These are phyloP conservation scores for Alternaria arborescens DNA, from an alignment of 2,329 filamentous ascomycete genomes.

Conservation along the genomic window DNA sequence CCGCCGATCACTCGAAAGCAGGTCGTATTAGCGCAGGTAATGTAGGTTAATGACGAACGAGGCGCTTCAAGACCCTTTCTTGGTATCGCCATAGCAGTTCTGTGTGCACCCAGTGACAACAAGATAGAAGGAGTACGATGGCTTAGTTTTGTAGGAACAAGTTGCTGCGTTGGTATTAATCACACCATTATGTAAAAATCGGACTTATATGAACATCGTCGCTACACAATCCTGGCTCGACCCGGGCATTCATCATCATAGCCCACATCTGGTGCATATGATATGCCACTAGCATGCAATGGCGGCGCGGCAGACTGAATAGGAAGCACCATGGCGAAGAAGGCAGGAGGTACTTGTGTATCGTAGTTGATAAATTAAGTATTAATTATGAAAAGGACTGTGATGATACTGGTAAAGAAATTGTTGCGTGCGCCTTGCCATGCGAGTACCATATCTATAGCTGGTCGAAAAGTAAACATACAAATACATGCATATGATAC, in stretches of 20 bases:
- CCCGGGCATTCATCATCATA: not conserved
- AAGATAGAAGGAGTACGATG: not conserved
- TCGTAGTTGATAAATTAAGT: not conserved
- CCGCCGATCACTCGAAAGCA: constrained; percentile 27
- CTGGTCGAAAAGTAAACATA: not conserved
- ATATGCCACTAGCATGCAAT: not conserved
- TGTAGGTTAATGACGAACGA: constrained; percentile 36
- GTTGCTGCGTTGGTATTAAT: not conserved
- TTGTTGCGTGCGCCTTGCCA: not conserved
- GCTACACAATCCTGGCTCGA: not conserved
- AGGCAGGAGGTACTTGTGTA: not conserved
- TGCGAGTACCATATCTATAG: not conserved
- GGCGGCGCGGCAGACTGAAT: not conserved
- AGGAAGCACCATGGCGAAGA: not conserved
- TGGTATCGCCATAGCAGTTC: not conserved
- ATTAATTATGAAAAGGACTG: not conserved
- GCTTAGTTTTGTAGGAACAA: not conserved
- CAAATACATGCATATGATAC: constrained; percentile 4
- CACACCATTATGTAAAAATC: not conserved
- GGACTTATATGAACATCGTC: not conserved
- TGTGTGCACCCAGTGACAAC: not conserved
- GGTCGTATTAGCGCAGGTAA: constrained; percentile 19
- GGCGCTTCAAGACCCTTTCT: constrained; percentile 21
- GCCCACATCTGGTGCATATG: constrained; percentile 5
- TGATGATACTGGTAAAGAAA: not conserved